Conservation (phyloP, 257 asterid species). For the Solanum medicagineum region DNA sequence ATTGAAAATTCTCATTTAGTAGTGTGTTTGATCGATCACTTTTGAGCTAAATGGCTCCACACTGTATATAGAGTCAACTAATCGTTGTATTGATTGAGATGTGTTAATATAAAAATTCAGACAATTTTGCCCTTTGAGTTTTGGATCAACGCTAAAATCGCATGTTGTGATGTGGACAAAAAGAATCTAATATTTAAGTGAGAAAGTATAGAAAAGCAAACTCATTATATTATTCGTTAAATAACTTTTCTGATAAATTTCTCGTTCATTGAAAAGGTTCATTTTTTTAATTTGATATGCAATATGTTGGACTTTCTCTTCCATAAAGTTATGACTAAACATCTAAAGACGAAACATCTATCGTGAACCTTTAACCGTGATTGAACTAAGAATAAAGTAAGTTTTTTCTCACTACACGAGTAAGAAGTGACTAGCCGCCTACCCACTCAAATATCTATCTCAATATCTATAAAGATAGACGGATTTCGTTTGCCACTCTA, state of each 20-base stretch:
- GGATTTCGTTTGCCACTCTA: too few species aligned
- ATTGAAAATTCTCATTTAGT: too few species aligned
- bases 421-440: too few species aligned
- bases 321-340: neutral
- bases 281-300: neutral
- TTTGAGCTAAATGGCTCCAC: neutral
- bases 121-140: neutral
- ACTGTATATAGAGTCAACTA: too few species aligned
- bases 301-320: neutral
- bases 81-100: neutral
- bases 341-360: neutral
- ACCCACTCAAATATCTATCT: too few species aligned
- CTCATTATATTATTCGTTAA: too few species aligned
- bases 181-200: neutral
- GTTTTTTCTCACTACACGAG: too few species aligned
- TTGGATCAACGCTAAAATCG: neutral
- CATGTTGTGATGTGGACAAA: too few species aligned
- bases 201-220: neutral
- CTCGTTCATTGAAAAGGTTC: neutral
- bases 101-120: neutral
- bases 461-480: too few species aligned
- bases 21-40: too few species aligned
- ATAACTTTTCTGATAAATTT: neutral
- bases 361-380: too few species aligned
- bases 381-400: too few species aligned